Evolutionary conservation across 1,139 yeast genomes (phyloP), one percentile per base, ranked within the genome.

Genomic region (Meyerozyma guilliermondii): DNA sequence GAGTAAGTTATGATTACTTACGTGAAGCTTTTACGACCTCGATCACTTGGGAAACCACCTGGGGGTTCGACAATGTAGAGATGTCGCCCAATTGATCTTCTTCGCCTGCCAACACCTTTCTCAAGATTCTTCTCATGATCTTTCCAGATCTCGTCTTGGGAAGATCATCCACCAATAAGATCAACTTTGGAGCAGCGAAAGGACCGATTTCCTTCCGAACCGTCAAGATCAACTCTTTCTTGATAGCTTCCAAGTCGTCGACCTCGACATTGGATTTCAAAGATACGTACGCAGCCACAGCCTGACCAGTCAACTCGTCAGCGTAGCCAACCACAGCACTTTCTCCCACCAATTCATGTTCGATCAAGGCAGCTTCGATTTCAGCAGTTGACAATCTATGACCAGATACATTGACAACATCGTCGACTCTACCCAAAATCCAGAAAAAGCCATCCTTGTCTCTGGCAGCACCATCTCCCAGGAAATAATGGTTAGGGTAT

Each of bases 91-190:
- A 71, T 61, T 76, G 87, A 54, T 83, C 89, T 56, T 82, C 86
- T 66, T 83, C 91, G 45, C 87, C 87, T 43, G 88, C 87, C 53
- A 83, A 70, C 42, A 83, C 80, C 66, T 84, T 84, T 65, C 92
- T 77, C 59, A 84, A 74, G 53, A 84, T 83, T 71, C 92, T 77
- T 74, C 92, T 79, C 92, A 84, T 84, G 49, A 84, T 83, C 68
- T 84, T 84, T 58, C 92, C 92, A 1, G 88, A 82, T 69, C 92
- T 78, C 7, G 92, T 84, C 74, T 84, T 84, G 59, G 92, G 92
- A 58, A 84, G 76, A 57, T 84, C 92, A 54, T 82, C 84, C 44
- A 84, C 87, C 45, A 84, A 65, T 46, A 83, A 70, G 52, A 83
- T 81, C 52, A 80, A 62, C 65, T 84, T 84, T 41, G 92, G 92